A percentile compares a stretch with the other conserved stretches of the same genome.
Conservation (phyloP, 805 yeast species). For the Pichia sporocuriosa region DNA sequence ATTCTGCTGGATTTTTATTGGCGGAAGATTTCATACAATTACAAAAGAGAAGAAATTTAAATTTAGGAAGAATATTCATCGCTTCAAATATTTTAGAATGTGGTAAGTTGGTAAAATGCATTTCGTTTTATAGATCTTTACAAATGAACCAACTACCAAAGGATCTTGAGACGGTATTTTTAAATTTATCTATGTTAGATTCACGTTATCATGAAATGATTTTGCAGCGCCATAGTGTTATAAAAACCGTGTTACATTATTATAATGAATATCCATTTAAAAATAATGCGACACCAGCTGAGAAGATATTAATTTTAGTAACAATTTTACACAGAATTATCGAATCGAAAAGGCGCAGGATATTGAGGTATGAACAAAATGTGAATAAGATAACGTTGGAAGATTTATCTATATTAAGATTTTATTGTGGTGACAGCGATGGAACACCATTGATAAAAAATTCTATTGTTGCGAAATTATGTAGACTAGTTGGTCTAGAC, state of each 20-base stretch:
- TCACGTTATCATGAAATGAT: slow-evolving; percentile 21
- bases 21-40: slow-evolving; percentile 1
- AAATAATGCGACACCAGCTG: slow-evolving; percentile 1
- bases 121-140: not conserved
- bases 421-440: slow-evolving; percentile 12
- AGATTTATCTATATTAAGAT: slow-evolving; percentile 10
- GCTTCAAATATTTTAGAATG: slow-evolving; percentile 19
- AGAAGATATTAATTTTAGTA: slow-evolving; percentile 2
- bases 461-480: slow-evolving; percentile 10
- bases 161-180: slow-evolving; percentile 14
- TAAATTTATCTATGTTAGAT: slow-evolving; percentile 17
- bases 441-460: slow-evolving; percentile 1
- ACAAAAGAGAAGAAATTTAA: slow-evolving; percentile 10
- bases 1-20: not conserved
- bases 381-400: slow-evolving; percentile 6
- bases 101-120: slow-evolving; percentile 1
- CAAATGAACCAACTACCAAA: not conserved
- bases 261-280: not conserved
- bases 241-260: not conserved
- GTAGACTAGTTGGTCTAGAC: not conserved
- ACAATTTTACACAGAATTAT: slow-evolving; percentile 2
- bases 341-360: not conserved
- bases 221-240: slow-evolving; percentile 5
- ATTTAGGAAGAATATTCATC: slow-evolving; percentile 13
- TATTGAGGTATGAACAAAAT: not conserved